Base-by-base conservation (phyloP, 2,329 filamentous ascomycete species). In the Exophiala lecanii-corni region DNA sequence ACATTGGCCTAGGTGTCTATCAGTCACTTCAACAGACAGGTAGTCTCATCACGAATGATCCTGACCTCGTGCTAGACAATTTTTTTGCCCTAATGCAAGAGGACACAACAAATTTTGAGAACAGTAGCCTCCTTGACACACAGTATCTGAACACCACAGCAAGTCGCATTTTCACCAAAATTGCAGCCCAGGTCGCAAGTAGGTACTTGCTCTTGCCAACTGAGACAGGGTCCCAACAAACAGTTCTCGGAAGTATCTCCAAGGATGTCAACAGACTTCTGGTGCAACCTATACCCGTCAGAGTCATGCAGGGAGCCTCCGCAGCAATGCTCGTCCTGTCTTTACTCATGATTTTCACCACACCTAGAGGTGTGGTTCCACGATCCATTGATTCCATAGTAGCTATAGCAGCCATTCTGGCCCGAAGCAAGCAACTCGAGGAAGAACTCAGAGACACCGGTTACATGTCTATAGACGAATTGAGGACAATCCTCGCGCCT, bases 371-470 rank as follows among this genome's bases (percentile, higher is more conserved):
- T 2, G 45, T 51, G 12, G 49, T 51, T 17, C 49, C 49, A 13
- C 38, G 49, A 34, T 43, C 42, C 10, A 28, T 51, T 9, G 49
- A 51, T 21, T 49, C 45, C 2, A 48, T 51, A 18, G 49, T 42
- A 19, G 49, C 49, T 2, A 33, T 51, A 21, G 43, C 49, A 3
- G 45, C 43, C 17, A 51, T 51, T 23, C 39, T 51, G 19, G 45
- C 49, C 17, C 45, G 49, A 13, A 51, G 49, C 31, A 45, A 45
- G 13, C 26, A n/a, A 5, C 40, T 51, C 9, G 45, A 43, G 9
- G 21, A 20, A 10, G 34, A 36, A 32, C 45, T 51, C 10, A 21
- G 36, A 31, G 42, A 43, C 9, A 40, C 49, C 7, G 49, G 49
- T 6, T 45, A 51, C 23, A 31, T 45, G 21, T 36, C 36, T 36